Evolutionary conservation across 2,329 filamentous ascomycete genomes (phyloP).

Genomic region (Aotearoamyces nothofagi): DNA sequence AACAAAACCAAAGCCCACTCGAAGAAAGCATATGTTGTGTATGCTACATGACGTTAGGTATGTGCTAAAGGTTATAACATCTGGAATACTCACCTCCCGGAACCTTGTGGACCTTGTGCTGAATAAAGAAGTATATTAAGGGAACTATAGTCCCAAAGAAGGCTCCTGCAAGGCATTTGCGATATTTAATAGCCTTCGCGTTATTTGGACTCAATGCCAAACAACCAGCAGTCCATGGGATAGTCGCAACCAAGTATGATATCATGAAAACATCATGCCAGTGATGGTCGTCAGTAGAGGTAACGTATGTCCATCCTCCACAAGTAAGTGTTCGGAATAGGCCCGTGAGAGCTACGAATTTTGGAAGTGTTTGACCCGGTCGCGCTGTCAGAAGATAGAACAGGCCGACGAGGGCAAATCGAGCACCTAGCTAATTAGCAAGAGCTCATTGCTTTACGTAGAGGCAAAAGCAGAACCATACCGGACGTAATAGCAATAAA

Average conservation of each 20-base stretch:
- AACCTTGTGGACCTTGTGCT: conserved; percentile 92
- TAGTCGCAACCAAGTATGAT: conserved; percentile 82
- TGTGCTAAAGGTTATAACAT: conserved; percentile 1
- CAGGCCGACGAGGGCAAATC: conserved; percentile 78
- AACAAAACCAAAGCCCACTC: conserved; percentile 93
- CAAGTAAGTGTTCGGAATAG: conserved; percentile 84
- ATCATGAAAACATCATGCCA: conserved; percentile 99
- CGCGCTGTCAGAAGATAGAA: conserved; percentile 83
- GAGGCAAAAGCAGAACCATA: conserved; percentile 21
- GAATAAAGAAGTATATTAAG: conserved; percentile 92
- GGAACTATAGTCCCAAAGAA: conserved; percentile 90
- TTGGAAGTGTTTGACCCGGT: conserved; percentile 61
- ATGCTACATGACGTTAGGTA: conserved; percentile 42
- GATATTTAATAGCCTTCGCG: conserved; percentile 66
- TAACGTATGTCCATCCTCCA: conserved; percentile 96
- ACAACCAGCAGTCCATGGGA: conserved; percentile 91
- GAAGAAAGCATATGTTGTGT: conserved; percentile 95
- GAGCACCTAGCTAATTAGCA: conserved; percentile 45
- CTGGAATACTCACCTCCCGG: conserved; percentile 57
- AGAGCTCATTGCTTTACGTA: no score
- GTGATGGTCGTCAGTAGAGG: conserved; percentile 93
- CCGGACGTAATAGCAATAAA: conserved; percentile 95
- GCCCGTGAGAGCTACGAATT: conserved; percentile 66
- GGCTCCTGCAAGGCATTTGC: conserved; percentile 65
- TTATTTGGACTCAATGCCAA: conserved; percentile 79